phyloP scores from a whole-genome alignment of 345 rosid species.

The Gynandropsis gynandra region DNA sequence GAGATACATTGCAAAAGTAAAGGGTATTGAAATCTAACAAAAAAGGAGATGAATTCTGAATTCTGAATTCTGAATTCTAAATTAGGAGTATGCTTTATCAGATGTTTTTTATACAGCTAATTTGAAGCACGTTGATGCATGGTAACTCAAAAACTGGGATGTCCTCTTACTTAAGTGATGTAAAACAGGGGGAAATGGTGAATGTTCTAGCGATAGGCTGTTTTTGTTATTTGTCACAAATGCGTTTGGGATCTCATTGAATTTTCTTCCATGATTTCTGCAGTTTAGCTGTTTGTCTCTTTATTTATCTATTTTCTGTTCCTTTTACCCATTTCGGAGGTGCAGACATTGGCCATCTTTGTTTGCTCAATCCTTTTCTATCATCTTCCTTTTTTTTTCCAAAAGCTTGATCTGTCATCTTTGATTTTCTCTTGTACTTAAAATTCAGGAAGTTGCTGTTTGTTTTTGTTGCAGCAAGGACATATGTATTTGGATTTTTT shows the following conservation, averaged over 20 bases:
- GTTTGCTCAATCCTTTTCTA: conserved; percentile 8
- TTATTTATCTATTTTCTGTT: background rate
- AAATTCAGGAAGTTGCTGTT: conserved; percentile 93
- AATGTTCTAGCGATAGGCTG: background rate
- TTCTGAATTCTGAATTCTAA: conserved; percentile 21
- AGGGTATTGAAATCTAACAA: background rate
- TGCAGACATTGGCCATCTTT: background rate
- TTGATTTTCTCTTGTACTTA: conserved; percentile 20
- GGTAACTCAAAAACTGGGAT: conserved; percentile 10
- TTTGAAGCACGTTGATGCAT: conserved; percentile 5
- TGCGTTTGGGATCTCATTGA: background rate
- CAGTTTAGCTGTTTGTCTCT: conserved; percentile 3
- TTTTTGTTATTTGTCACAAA: conserved; percentile 10
- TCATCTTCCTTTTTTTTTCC: background rate
- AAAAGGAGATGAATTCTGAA: background rate
- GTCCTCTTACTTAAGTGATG: no score
- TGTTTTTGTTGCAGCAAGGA: no score
- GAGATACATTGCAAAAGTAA: background rate
- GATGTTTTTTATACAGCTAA: conserved; percentile 6
- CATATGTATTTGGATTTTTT: no score
- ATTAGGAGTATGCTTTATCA: background rate
- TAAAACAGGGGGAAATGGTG: no score
- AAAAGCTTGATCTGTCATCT: conserved; percentile 8
- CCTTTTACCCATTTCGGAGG: background rate
- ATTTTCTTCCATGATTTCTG: background rate